Conservation (phyloP, 805 yeast genomes). For the Wickerhamiella lipophila region DNA sequence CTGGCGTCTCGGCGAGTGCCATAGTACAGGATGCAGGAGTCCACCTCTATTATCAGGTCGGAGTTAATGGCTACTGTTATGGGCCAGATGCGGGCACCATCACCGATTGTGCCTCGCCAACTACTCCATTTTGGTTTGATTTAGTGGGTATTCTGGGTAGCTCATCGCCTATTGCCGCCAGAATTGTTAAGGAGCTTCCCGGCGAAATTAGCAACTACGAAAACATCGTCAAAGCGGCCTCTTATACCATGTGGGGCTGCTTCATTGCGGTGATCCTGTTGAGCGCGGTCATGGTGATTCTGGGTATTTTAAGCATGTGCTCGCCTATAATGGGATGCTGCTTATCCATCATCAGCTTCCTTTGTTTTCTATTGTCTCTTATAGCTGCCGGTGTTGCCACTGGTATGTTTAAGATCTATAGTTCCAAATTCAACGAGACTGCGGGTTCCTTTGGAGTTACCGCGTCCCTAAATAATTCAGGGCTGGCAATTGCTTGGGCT, state of each 20-base stretch:
- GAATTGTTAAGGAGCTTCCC: constrained; percentile 35
- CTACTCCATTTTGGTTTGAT: constrained; percentile 45
- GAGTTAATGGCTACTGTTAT: constrained; percentile 54
- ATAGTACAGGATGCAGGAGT: constrained; percentile 29
- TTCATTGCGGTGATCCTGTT: constrained; percentile 38
- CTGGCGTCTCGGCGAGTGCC: constrained; percentile 3
- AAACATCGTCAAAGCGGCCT: constrained; percentile 34
- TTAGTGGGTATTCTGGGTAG: constrained; percentile 31
- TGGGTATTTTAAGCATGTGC: constrained; percentile 2
- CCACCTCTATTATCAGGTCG: constrained; percentile 40
- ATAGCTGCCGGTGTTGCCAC: constrained; percentile 41
- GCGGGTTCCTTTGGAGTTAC: constrained; percentile 40
- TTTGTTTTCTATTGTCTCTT: constrained; percentile 26
- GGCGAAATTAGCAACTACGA: constrained; percentile 38
- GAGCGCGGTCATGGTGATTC: background rate
- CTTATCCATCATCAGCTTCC: constrained; percentile 27
- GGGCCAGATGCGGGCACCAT: constrained; percentile 31
- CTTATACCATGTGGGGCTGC: constrained; percentile 48
- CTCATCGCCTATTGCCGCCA: constrained; percentile 22
- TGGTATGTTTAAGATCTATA: constrained; percentile 42
- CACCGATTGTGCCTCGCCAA: constrained; percentile 43
- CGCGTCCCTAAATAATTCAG: constrained; percentile 38
- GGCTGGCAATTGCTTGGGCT: constrained; percentile 54
- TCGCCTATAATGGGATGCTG: constrained; percentile 8
- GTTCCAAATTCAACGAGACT: constrained; percentile 40